phyloP scores from a whole-genome alignment of 2,329 filamentous ascomycete genomes.

The Pestalotiopsis sp. region DNA sequence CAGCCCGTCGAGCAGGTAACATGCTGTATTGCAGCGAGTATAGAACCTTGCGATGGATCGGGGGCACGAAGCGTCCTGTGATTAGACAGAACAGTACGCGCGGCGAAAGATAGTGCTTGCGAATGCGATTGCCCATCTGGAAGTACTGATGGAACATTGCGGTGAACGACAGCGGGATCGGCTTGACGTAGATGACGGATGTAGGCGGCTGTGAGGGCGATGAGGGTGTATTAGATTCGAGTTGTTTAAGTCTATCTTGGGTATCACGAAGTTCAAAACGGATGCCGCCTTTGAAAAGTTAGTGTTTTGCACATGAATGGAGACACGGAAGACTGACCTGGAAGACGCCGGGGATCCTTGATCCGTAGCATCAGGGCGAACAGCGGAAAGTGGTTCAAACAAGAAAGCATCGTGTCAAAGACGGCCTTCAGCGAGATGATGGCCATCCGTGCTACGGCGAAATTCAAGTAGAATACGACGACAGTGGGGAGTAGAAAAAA shows the following conservation, averaged over 20 bases:
- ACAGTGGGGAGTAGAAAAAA: conserved; percentile 96
- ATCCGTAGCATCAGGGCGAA: conserved; percentile 95
- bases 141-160: conserved; percentile 98
- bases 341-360: conserved; percentile 88
- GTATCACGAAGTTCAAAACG: conserved; percentile 87
- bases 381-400: conserved; percentile 94
- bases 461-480: conserved; percentile 94
- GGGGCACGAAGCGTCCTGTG: conserved; percentile 90
- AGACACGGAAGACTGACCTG: conserved; percentile 57
- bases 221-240: conserved; percentile 32
- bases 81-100: conserved; percentile 85
- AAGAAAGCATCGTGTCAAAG: conserved; percentile 90
- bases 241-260: conserved; percentile 48
- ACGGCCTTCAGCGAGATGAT: conserved; percentile 92
- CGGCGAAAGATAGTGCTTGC: conserved; percentile 92
- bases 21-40: conserved; percentile 98
- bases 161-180: conserved; percentile 85
- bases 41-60: conserved; percentile 90
- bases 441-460: conserved; percentile 89
- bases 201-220: conserved; percentile 56
- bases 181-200: conserved; percentile 87
- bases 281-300: conserved; percentile 66
- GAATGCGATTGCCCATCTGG: conserved; percentile 87
- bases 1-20: conserved; percentile 80
- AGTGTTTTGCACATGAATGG: conserved; percentile 24